Conservation (phyloP, 1,139 yeast species). For the Ogataea hybrid region DNA sequence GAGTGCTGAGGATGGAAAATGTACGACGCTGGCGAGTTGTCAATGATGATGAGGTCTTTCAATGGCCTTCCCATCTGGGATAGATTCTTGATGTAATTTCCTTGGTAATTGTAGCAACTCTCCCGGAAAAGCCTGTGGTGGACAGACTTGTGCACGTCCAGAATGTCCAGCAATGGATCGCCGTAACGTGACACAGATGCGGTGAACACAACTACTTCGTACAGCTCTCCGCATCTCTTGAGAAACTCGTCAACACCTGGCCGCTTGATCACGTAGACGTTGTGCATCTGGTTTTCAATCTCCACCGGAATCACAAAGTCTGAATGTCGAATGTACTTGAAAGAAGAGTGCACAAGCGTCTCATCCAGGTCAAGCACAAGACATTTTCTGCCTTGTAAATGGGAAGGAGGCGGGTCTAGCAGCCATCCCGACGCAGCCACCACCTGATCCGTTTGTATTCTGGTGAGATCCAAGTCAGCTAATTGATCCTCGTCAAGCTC, state of each 20-base stretch:
- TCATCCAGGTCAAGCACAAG: conserved; percentile 91
- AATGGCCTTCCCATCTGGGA: conserved; percentile 94
- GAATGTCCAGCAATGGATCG: conserved; percentile 86
- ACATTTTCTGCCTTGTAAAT: conserved; percentile 66
- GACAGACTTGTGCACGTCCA: conserved; percentile 69
- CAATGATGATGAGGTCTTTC: conserved; percentile 81
- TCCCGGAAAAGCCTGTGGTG: conserved; percentile 95
- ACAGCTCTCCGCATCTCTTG: conserved; percentile 76
- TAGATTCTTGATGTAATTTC: conserved; percentile 89
- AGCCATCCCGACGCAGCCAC: conserved; percentile 63
- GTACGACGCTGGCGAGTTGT: conserved; percentile 96
- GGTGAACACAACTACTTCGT: conserved; percentile 94
- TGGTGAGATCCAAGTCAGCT: conserved; percentile 50
- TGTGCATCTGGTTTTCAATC: conserved; percentile 87
- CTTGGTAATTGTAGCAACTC: conserved; percentile 76
- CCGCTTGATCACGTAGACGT: conserved; percentile 92
- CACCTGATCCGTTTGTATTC: conserved; percentile 68
- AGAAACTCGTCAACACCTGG: conserved; percentile 98
- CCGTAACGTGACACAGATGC: conserved; percentile 96
- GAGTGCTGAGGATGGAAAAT: conserved; percentile 98
- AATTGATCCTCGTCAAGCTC: conserved; percentile 34
- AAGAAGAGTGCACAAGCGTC: conserved; percentile 93
- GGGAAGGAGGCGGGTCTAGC: conserved; percentile 49
- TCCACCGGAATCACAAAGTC: conserved; percentile 94
- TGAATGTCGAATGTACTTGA: conserved; percentile 86